Percentiles rank a stretch among this genome's conserved stretches.
phyloP scores from a whole-genome alignment of 768 basidiomycete species.

The Termitomyces sp. region DNA sequence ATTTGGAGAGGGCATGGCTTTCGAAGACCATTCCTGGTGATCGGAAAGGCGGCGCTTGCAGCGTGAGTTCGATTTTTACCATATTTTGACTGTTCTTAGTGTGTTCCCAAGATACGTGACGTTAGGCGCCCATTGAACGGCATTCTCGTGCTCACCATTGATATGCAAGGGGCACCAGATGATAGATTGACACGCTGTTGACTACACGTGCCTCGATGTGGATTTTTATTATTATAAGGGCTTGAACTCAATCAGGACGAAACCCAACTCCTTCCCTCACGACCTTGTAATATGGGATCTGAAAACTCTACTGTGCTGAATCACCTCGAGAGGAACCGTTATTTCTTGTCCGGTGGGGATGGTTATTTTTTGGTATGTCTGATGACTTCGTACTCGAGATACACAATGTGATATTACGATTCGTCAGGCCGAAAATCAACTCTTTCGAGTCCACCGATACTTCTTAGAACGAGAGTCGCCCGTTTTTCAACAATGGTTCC shows the following conservation, averaged over 20 bases:
- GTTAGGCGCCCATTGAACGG: not conserved
- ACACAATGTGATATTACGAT: not conserved
- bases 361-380: conserved; percentile 44
- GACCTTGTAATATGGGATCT: not conserved
- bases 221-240: not conserved
- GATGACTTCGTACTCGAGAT: not conserved
- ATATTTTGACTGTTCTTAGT: not conserved
- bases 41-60: not conserved
- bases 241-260: not conserved
- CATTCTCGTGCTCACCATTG: not conserved
- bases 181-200: not conserved
- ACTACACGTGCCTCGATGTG: not conserved
- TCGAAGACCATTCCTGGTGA: not conserved
- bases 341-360: not conserved
- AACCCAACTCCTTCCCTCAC: not conserved
- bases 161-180: not conserved
- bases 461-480: conserved; percentile 61
- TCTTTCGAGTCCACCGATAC: conserved; percentile 54
- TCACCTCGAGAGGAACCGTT: conserved; percentile 17
- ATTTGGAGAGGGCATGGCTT: not conserved
- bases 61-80: not conserved
- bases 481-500: conserved; percentile 31
- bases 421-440: conserved; percentile 45
- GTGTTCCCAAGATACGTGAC: not conserved
- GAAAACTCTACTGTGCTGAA: not conserved